Base-by-base conservation (phyloP, 331 rosid species). In the Erythrophleum ivorense region DNA sequence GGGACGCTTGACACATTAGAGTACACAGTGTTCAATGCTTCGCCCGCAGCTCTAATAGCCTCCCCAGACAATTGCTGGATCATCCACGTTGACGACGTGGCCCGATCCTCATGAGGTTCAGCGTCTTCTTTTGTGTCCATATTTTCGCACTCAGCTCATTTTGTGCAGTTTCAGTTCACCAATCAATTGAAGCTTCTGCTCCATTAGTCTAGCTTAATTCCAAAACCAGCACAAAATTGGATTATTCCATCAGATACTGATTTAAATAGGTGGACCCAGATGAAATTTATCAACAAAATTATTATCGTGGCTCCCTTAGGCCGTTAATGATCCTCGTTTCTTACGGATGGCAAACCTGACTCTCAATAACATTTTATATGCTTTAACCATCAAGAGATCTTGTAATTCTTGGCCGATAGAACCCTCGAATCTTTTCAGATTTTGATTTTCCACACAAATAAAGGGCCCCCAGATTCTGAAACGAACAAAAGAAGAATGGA, bases 11-110 rank as follows among this genome's bases (percentile, higher is more conserved):
- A 81, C 49, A 79, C 86, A 11, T 73, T 81, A 29, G 87, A 71
- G 58, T 46, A 88, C 85, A 94, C 90, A 81, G 41, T 83, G 0
- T 84, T 82, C 38, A 86, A 73, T 77, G 93, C 88, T 78, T 91
- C 98, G 67, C 98, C 97, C 2, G 91, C 94, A 84, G 79, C 91
- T 86, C 79, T 88, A 64, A 83, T 64, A 69, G 88, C 94, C 85
- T 85, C 95, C 66, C 82, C 98, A 3, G 97, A 90, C 40, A 90
- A 48, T 48, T 93, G 92, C 29, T 93, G 94, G 86, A 89, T 84
- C 49, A 62, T 86, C 88, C 76, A 62, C 48, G 80, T 55, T 10
- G 92, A 94, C 7, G 90, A 89, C 1, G 89, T 9, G 36, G 85
- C 85, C 79, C 65, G 41, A 34, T 89, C 97, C 63, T 91, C 58